These are phyloP conservation scores for Neltuma alba DNA, from an alignment of 306 rosid species.

Conservation along the genomic window DNA sequence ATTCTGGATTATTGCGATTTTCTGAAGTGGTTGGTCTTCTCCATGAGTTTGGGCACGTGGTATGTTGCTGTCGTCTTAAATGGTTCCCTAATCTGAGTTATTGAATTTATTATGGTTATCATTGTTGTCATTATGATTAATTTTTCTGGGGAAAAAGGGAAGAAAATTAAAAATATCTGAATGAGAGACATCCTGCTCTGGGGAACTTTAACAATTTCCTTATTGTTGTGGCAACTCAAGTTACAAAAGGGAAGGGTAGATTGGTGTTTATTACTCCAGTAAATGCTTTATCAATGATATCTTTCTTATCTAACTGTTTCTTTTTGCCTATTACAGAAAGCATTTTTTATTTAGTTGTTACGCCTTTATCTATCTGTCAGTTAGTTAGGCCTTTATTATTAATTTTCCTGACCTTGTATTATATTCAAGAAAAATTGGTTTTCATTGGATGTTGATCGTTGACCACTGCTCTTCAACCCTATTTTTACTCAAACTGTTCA, in stretches of 20 bases:
- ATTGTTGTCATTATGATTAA: slow-evolving; percentile 18
- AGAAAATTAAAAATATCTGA: not conserved
- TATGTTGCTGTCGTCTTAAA: slow-evolving; percentile 53
- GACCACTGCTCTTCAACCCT: not conserved
- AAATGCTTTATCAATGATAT: not conserved
- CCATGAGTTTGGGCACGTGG: slow-evolving; percentile 99
- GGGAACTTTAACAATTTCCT: not conserved
- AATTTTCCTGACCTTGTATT: not conserved
- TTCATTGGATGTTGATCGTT: not conserved
- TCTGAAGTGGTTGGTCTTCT: slow-evolving; percentile 91
- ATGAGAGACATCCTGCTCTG: slow-evolving; percentile 17
- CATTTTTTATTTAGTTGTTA: not conserved
- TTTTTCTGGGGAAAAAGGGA: slow-evolving; percentile 1
- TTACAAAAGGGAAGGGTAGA: not conserved
- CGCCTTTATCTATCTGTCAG: too few species aligned
- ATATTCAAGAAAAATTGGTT: not conserved
- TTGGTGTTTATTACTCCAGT: slow-evolving; percentile 3
- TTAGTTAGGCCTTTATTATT: not conserved
- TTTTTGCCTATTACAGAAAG: not conserved
- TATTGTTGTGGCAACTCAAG: not conserved
- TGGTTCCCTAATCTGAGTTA: slow-evolving; percentile 27
- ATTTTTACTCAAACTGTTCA: not conserved
- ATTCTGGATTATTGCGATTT: slow-evolving; percentile 76
- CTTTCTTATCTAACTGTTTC: not conserved
- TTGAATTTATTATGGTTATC: slow-evolving; percentile 11